phyloP scores from a whole-genome alignment of 2,329 filamentous ascomycete genomes.

The Plenodomus tracheiphilus region DNA sequence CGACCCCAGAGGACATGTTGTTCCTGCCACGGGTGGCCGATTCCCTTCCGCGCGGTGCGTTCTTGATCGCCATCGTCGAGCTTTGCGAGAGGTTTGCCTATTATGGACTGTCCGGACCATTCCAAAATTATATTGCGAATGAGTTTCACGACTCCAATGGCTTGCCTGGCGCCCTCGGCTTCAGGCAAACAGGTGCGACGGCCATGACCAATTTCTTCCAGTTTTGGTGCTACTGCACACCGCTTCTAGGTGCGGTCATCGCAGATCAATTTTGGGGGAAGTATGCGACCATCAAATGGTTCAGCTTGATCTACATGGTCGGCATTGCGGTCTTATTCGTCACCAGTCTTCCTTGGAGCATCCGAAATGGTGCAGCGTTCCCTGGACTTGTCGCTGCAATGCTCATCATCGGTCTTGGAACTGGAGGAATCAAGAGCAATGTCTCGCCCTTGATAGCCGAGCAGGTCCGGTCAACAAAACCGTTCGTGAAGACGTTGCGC shows the following conservation, averaged over 20 bases:
- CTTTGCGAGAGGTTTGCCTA: constrained; percentile 55
- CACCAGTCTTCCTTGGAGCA: constrained; percentile 65
- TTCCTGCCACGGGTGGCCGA: constrained; percentile 45
- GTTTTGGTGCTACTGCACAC: constrained; percentile 54
- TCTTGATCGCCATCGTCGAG: constrained; percentile 54
- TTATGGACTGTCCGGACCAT: constrained; percentile 51
- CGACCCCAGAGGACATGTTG: constrained; percentile 30
- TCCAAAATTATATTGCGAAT: constrained; percentile 56
- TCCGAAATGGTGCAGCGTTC: constrained; percentile 62
- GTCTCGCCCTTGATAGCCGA: constrained; percentile 60
- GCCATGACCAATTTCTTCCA: constrained; percentile 54
- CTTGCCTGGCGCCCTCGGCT: constrained; percentile 46
- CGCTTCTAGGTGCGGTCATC: constrained; percentile 53
- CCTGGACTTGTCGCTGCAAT: constrained; percentile 67
- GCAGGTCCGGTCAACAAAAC: constrained; percentile 49
- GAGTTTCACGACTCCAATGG: constrained; percentile 45
- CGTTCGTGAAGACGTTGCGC: constrained; percentile 45
- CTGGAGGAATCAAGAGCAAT: constrained; percentile 81
- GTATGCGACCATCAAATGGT: constrained; percentile 70
- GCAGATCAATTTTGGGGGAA: constrained; percentile 72
- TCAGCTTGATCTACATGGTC: constrained; percentile 64
- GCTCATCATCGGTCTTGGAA: constrained; percentile 72
- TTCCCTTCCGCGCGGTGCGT: constrained; percentile 50
- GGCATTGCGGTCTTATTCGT: constrained; percentile 69
- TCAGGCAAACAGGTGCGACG: constrained; percentile 50